These are phyloP conservation scores for Urtica urens DNA, from an alignment of 306 rosid species.

Conservation along the genomic window DNA sequence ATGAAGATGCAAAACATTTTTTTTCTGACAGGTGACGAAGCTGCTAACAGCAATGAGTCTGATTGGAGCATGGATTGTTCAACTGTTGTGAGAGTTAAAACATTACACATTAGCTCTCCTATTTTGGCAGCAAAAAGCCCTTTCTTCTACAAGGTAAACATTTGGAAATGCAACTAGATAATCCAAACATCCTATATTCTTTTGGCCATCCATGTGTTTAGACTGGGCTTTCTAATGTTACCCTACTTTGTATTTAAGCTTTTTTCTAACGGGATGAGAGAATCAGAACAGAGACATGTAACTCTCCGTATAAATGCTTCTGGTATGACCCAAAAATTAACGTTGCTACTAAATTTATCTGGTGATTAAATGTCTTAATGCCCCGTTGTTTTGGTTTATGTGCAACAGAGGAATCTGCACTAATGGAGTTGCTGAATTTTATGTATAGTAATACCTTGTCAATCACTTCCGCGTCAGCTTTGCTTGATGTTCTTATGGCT, in stretches of 20 bases:
- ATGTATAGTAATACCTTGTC: constrained; percentile 76
- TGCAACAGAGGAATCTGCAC: constrained; percentile 82
- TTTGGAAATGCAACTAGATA: neutral
- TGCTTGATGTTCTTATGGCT: constrained; percentile 93
- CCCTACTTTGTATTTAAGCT: constrained; percentile 31
- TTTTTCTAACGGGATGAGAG: constrained; percentile 96
- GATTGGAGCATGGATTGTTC: constrained; percentile 73
- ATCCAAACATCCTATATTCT: neutral
- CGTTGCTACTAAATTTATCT: no score
- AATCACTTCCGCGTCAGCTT: constrained; percentile 54
- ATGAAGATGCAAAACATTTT: neutral
- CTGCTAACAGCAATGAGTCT: constrained; percentile 58
- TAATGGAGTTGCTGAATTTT: constrained; percentile 92
- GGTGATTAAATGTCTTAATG: no score
- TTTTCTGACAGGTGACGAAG: constrained; percentile 61
- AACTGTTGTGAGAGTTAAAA: constrained; percentile 60
- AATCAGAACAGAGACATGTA: constrained; percentile 86
- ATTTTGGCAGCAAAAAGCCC: constrained; percentile 99
- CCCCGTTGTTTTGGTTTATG: constrained; percentile 20
- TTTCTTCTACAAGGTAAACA: constrained; percentile 72
- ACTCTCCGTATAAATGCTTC: constrained; percentile 79
- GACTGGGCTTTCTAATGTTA: constrained; percentile 8
- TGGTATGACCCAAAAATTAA: constrained; percentile 50
- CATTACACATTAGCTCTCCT: constrained; percentile 89
- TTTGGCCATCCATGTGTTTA: no score